Evolutionary conservation across 2,329 filamentous ascomycete species (phyloP).

Genomic region (Fusarium begoniae): DNA sequence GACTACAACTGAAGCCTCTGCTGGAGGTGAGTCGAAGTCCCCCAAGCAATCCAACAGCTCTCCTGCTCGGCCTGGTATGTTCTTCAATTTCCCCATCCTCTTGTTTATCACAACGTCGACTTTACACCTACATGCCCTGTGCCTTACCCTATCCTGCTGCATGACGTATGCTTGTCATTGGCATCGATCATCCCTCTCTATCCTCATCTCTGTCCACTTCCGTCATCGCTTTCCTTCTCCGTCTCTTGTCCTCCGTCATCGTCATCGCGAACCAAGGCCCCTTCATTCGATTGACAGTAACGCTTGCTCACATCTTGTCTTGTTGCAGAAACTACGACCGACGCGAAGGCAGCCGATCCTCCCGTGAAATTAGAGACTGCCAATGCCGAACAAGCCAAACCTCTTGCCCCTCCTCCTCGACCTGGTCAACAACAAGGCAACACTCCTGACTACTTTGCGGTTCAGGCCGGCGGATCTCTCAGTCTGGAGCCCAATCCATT

Average conservation of each 20-base stretch:
- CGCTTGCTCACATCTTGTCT: slow-evolving; percentile 36
- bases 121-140: background rate
- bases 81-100: slow-evolving; percentile 11
- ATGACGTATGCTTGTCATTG: slow-evolving; percentile 42
- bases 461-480: slow-evolving; percentile 63
- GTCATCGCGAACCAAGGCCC: slow-evolving; percentile 6
- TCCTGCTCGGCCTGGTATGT: slow-evolving; percentile 56
- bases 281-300: slow-evolving; percentile 23
- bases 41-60: slow-evolving; percentile 57
- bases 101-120: background rate
- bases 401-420: slow-evolving; percentile 76
- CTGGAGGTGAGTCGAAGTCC: slow-evolving; percentile 58
- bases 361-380: slow-evolving; percentile 59
- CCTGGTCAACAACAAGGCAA: slow-evolving; percentile 61
- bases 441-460: slow-evolving; percentile 76
- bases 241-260: slow-evolving; percentile 23
- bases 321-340: slow-evolving; percentile 53
- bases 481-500: slow-evolving; percentile 94
- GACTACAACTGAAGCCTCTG: slow-evolving; percentile 52
- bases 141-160: slow-evolving; percentile 6
- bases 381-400: slow-evolving; percentile 69
- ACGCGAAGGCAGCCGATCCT: slow-evolving; percentile 57
- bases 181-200: slow-evolving; percentile 25
- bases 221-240: slow-evolving; percentile 33
- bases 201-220: slow-evolving; percentile 15